These are phyloP conservation scores for Xylariomycetidae sp. DNA, from an alignment of 2,329 filamentous ascomycete genomes.

Conservation along the genomic window DNA sequence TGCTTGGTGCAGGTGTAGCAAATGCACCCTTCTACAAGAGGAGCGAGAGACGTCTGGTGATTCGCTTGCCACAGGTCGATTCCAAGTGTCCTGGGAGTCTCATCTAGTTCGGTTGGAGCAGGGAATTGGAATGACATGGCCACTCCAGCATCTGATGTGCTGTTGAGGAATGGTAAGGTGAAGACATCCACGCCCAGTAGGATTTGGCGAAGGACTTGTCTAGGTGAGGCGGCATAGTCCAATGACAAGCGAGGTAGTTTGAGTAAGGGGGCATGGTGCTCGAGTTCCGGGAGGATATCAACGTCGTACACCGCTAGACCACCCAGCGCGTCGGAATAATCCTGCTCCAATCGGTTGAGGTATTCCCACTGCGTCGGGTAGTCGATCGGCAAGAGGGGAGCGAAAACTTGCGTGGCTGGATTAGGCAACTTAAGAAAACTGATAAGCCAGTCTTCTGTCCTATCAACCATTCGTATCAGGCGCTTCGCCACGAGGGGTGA, in stretches of 20 bases:
- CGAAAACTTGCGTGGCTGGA: slow-evolving; percentile 43
- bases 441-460: slow-evolving; percentile 76
- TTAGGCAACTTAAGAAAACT: slow-evolving; percentile 49
- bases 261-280: slow-evolving; percentile 43
- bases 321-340: slow-evolving; percentile 52
- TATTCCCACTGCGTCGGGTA: slow-evolving; percentile 75
- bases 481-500: slow-evolving; percentile 59
- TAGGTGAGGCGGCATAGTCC: slow-evolving; percentile 55
- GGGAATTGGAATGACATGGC: slow-evolving; percentile 77
- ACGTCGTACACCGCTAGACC: slow-evolving; percentile 76
- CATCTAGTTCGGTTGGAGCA: slow-evolving; percentile 21
- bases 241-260: slow-evolving; percentile 70
- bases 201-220: slow-evolving; percentile 70
- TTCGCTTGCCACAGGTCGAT: slow-evolving; percentile 66
- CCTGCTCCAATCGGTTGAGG: slow-evolving; percentile 61
- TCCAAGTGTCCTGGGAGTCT: slow-evolving; percentile 44
- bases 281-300: slow-evolving; percentile 61
- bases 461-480: slow-evolving; percentile 74
- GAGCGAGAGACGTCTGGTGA: slow-evolving; percentile 56
- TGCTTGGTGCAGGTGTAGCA: slow-evolving; percentile 84
- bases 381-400: slow-evolving; percentile 68
- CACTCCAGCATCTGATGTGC: slow-evolving; percentile 75
- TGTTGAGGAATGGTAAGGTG: slow-evolving; percentile 67
- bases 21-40: slow-evolving; percentile 57
- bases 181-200: slow-evolving; percentile 74